Percentiles rank a stretch among this genome's conserved stretches.
Evolutionary conservation across 2,329 filamentous ascomycete species (phyloP).

Genomic region (Xylariales sp.): DNA sequence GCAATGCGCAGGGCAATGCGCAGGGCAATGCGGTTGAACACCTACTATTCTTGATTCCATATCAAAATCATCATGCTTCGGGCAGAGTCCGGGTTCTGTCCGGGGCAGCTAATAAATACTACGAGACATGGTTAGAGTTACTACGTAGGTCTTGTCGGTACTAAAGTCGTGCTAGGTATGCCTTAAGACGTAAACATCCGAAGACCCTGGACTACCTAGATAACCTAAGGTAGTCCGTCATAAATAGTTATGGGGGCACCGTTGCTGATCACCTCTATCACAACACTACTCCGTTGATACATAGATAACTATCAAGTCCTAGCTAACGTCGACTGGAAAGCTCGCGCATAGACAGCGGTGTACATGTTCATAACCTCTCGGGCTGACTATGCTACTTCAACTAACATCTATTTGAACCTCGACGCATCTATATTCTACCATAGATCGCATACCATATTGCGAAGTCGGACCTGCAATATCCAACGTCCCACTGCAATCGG

Average conservation of each 20-base stretch:
- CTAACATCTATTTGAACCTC: not conserved
- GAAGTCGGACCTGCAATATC: not conserved
- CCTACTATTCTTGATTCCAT: too few relatives aligned
- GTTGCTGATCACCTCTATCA: not conserved
- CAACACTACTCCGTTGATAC: conserved; percentile 9
- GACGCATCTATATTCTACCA: too few relatives aligned
- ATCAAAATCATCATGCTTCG: too few relatives aligned
- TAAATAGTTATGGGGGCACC: conserved; percentile 7
- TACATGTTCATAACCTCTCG: conserved; percentile 3
- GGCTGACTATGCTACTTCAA: not conserved
- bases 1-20: too few relatives aligned
- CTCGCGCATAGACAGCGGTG: conserved; percentile 7
- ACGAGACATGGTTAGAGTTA: not conserved
- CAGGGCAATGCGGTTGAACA: too few relatives aligned
- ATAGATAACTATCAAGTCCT: conserved; percentile 6
- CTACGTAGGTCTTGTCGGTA: not conserved
- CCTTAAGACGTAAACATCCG: conserved; percentile 3
- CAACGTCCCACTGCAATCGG: not conserved
- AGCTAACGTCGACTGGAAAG: not conserved
- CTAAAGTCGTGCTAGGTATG: not conserved
- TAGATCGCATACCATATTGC: too few relatives aligned
- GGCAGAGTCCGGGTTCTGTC: too few relatives aligned
- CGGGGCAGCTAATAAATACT: too few relatives aligned
- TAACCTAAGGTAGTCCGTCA: not conserved
- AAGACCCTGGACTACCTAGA: not conserved